phyloP scores from a whole-genome alignment of 1,139 yeast genomes.

The Diutina catenulata region DNA sequence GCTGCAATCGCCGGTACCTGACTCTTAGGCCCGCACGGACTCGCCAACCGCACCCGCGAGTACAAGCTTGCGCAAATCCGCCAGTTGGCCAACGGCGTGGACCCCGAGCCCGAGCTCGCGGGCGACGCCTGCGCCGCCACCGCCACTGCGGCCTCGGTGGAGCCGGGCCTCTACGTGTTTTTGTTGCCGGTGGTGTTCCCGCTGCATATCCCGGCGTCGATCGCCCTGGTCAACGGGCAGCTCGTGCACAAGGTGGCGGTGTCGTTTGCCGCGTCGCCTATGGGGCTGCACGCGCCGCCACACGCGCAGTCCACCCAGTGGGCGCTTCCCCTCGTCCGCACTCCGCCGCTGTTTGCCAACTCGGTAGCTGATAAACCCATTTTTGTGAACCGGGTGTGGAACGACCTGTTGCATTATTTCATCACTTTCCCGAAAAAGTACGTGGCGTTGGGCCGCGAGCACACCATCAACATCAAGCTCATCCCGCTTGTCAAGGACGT shows the following conservation, averaged over 20 bases:
- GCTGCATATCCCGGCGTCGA: slow-evolving; percentile 60
- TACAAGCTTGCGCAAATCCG: slow-evolving; percentile 18
- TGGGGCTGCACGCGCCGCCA: slow-evolving; percentile 23
- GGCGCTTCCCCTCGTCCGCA: slow-evolving; percentile 47
- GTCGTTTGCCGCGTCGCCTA: slow-evolving; percentile 23
- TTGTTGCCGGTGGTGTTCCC: slow-evolving; percentile 63
- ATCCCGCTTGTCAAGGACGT: slow-evolving; percentile 64
- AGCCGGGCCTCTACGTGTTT: slow-evolving; percentile 69
- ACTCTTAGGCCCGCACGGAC: slow-evolving; percentile 24
- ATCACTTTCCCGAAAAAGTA: slow-evolving; percentile 67
- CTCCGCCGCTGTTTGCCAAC: slow-evolving; percentile 71
- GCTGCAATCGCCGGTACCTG: no score
- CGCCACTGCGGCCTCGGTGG: neutral
- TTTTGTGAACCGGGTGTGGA: slow-evolving; percentile 76
- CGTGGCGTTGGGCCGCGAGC: slow-evolving; percentile 53
- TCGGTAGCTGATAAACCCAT: slow-evolving; percentile 72
- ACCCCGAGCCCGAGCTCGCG: neutral
- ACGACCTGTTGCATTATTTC: slow-evolving; percentile 65
- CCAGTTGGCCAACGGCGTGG: slow-evolving; percentile 12
- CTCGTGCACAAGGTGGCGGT: slow-evolving; percentile 25
- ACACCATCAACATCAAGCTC: slow-evolving; percentile 50
- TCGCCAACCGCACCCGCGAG: slow-evolving; percentile 26
- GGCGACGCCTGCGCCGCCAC: neutral
- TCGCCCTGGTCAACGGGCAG: slow-evolving; percentile 43
- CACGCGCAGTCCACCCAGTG: slow-evolving; percentile 17